Evolutionary conservation across 805 yeast genomes (phyloP).

Genomic region (Pichia heedii): DNA sequence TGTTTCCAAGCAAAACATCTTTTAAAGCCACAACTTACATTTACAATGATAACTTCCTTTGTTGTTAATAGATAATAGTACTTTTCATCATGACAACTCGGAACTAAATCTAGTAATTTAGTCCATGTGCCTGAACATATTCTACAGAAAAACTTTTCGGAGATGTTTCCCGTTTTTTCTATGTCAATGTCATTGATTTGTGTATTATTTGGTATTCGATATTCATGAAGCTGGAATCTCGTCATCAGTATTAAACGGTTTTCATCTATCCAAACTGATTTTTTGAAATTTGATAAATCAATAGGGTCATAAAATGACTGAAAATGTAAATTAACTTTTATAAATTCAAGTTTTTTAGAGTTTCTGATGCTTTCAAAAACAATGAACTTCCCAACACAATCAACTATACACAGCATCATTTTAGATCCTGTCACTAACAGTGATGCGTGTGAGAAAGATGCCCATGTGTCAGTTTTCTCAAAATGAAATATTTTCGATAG

Average conservation of each 20-base stretch:
- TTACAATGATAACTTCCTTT: constrained; percentile 51
- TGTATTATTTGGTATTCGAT: constrained; percentile 17
- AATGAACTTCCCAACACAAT: constrained; percentile 45
- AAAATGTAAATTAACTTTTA: constrained; percentile 3
- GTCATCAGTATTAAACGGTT: constrained; percentile 29
- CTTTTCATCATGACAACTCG: constrained; percentile 14
- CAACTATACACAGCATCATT: constrained; percentile 30
- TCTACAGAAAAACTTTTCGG: constrained; percentile 26
- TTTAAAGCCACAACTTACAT: constrained; percentile 26
- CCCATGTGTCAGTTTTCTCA: constrained; percentile 4
- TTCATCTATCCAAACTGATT: constrained; percentile 36
- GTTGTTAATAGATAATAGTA: constrained; percentile 53
- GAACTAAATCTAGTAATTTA: constrained; percentile 35
- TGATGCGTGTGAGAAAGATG: constrained; percentile 2
- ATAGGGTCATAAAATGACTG: constrained; percentile 32
- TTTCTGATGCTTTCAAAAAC: constrained; percentile 23
- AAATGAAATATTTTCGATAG: constrained; percentile 2
- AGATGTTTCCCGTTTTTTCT: constrained; percentile 3
- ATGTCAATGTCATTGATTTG: not conserved
- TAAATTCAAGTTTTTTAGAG: not conserved
- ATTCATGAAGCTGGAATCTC: constrained; percentile 34
- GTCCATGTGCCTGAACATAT: constrained; percentile 49
- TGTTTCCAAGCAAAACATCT: constrained; percentile 70
- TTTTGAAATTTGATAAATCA: constrained; percentile 50
- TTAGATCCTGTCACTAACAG: not conserved